Evolutionary conservation across 1,284 basidiomycete genomes (phyloP).

Genomic region (Spongiforma sp.): DNA sequence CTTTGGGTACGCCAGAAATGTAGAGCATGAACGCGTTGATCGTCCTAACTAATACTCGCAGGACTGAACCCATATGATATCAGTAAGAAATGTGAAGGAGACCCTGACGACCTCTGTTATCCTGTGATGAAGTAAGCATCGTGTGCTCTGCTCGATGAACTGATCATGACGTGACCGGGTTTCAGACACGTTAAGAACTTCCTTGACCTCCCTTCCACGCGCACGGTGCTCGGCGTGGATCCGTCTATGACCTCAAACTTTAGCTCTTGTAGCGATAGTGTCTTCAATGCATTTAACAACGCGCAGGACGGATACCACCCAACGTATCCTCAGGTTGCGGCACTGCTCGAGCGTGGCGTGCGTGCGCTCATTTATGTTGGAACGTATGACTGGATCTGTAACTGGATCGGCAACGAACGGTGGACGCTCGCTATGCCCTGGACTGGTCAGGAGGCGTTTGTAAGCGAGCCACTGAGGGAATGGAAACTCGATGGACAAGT

Average conservation of each 20-base stretch:
- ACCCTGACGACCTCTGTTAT: constrained; percentile 45
- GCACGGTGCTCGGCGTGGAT: constrained; percentile 64
- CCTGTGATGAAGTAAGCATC: constrained; percentile 47
- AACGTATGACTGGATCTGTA: constrained; percentile 76
- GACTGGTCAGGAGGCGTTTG: constrained; percentile 61
- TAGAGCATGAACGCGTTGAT: constrained; percentile 28
- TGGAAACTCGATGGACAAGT: constrained; percentile 58
- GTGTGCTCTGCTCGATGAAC: neutral
- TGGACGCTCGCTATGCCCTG: constrained; percentile 69
- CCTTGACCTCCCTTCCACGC: constrained; percentile 48
- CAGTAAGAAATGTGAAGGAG: constrained; percentile 59
- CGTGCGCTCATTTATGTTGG: constrained; percentile 79
- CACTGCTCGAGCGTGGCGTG: constrained; percentile 77
- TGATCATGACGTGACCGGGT: constrained; percentile 6
- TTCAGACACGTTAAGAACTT: constrained; percentile 56
- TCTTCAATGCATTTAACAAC: constrained; percentile 40
- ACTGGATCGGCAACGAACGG: constrained; percentile 73
- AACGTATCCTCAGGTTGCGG: constrained; percentile 63
- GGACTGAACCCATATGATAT: constrained; percentile 57
- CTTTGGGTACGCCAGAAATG: constrained; percentile 38
- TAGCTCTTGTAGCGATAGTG: constrained; percentile 46
- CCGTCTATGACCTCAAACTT: constrained; percentile 47
- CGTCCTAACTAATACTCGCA: constrained; percentile 14
- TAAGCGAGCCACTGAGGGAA: constrained; percentile 48
- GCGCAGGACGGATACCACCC: constrained; percentile 48